phyloP scores from a whole-genome alignment of 352 stramenopile species.

The Phytophthora melonis region DNA sequence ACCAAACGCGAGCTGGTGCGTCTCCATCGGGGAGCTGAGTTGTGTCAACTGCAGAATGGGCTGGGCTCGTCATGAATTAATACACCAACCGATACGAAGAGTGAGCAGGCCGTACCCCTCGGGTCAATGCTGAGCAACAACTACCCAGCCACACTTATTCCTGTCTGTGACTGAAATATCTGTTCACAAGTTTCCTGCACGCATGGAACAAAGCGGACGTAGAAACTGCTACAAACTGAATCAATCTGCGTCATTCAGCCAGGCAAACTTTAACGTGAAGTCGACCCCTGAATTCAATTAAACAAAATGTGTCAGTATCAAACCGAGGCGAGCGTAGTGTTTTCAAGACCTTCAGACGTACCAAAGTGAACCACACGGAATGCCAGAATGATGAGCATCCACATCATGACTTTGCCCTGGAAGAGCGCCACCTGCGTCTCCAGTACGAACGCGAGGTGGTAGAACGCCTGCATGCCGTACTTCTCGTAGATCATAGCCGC shows the following conservation, averaged over 20 bases:
- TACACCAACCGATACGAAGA: not conserved
- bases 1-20: not conserved
- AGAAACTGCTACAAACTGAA: not conserved
- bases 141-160: no score
- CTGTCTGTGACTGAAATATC: not conserved
- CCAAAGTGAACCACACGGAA: conserved; percentile 38
- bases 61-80: not conserved
- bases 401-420: conserved; percentile 42
- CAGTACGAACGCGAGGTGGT: conserved; percentile 45
- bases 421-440: conserved; percentile 33
- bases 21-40: not conserved
- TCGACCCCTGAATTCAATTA: not conserved
- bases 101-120: no score
- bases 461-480: conserved; percentile 25
- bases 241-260: not conserved
- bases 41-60: not conserved
- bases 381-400: conserved; percentile 31
- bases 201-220: no score
- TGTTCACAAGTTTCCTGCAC: not conserved
- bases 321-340: no score
- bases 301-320: not conserved
- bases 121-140: not conserved
- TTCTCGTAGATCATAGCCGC: conserved; percentile 14
- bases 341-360: conserved; percentile 10
- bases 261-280: conserved; percentile 6